Evolutionary conservation across 345 rosid genomes (phyloP).

Genomic region (Euphorbia peplus): DNA sequence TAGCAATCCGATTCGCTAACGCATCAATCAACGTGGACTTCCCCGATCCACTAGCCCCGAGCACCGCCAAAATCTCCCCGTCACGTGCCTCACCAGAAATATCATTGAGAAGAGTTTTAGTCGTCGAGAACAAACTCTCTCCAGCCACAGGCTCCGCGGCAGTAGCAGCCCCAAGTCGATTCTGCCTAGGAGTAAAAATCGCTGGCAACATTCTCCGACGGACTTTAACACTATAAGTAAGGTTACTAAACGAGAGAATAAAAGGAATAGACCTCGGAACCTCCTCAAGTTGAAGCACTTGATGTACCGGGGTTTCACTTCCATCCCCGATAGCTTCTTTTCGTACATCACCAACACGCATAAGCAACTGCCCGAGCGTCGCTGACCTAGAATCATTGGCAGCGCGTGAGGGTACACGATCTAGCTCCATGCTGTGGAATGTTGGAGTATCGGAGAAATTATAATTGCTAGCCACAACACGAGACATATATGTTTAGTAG

Average conservation of each 20-base stretch:
- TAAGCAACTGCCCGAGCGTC: conserved; percentile 72
- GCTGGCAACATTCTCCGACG: conserved; percentile 49
- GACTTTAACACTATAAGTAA: conserved; percentile 67
- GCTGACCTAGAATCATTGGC: conserved; percentile 7
- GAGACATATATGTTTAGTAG: conserved; percentile 38
- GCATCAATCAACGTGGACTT: conserved; percentile 86
- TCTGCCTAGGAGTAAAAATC: conserved; percentile 18
- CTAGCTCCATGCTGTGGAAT: conserved; percentile 45
- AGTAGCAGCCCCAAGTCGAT: conserved; percentile 19
- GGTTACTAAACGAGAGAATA: conserved; percentile 64
- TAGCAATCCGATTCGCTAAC: conserved; percentile 76
- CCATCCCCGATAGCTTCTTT: conserved; percentile 59
- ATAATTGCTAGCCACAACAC: conserved; percentile 36
- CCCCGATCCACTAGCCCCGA: conserved; percentile 93
- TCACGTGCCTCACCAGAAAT: conserved; percentile 85
- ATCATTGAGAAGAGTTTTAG: conserved; percentile 69
- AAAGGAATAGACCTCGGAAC: conserved; percentile 54
- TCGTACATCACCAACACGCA: conserved; percentile 63
- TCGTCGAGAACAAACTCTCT: conserved; percentile 36
- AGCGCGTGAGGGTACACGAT: background rate
- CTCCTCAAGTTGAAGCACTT: conserved; percentile 33
- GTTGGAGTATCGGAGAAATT: conserved; percentile 25
- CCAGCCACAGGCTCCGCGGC: conserved; percentile 37
- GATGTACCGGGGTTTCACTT: conserved; percentile 73
- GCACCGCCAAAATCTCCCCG: conserved; percentile 86